phyloP scores from a whole-genome alignment of 805 yeast genomes.

The Starmerella asiatica region DNA sequence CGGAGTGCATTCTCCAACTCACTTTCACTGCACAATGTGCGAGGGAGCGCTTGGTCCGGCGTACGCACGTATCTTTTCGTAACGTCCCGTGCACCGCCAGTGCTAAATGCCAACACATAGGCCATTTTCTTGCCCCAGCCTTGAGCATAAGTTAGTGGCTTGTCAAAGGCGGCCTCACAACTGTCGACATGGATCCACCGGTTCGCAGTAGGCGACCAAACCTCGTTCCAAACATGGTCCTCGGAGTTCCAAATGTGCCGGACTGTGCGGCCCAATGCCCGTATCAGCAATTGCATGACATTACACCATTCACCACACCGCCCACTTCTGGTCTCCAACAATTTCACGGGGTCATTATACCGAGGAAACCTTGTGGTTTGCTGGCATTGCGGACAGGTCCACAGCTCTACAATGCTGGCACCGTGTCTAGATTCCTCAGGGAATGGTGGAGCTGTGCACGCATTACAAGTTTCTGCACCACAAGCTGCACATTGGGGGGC shows the following conservation, averaged over 20 bases:
- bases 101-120: conserved; percentile 57
- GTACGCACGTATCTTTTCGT: conserved; percentile 49
- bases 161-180: conserved; percentile 76
- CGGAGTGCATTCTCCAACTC: conserved; percentile 18
- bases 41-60: conserved; percentile 33
- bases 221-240: conserved; percentile 93
- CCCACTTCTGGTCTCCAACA: conserved; percentile 53
- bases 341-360: conserved; percentile 49
- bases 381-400: conserved; percentile 44
- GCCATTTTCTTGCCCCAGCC: conserved; percentile 96
- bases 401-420: conserved; percentile 51
- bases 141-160: conserved; percentile 58
- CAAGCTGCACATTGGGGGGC: conserved; percentile 49
- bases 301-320: conserved; percentile 96
- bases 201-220: conserved; percentile 44
- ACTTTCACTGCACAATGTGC: conserved; percentile 34
- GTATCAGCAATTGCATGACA: conserved; percentile 56
- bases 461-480: conserved; percentile 31
- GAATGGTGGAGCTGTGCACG: conserved; percentile 34
- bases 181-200: conserved; percentile 81
- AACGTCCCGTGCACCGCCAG: conserved; percentile 52
- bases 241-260: conserved; percentile 79
- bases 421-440: conserved; percentile 35
- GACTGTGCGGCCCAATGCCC: conserved; percentile 49
- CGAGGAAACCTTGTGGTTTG: conserved; percentile 51